Conservation (phyloP, 768 basidiomycete genomes). For the Rhizopogon vulgaris region DNA sequence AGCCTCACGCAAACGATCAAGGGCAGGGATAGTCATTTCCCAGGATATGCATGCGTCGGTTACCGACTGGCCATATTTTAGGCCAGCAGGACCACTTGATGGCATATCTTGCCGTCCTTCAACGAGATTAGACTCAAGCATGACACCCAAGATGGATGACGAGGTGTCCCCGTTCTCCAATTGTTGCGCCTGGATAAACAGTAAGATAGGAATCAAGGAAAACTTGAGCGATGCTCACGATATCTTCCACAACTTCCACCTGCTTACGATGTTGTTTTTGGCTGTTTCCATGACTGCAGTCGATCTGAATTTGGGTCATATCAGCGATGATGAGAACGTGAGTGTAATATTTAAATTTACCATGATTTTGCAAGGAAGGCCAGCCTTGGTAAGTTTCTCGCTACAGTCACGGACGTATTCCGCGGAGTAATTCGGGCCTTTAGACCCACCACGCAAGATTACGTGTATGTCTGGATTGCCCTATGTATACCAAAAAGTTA, state of each 20-base stretch:
- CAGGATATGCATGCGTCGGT: slow-evolving; percentile 90
- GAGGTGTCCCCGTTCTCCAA: slow-evolving; percentile 68
- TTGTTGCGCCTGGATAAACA: slow-evolving; percentile 55
- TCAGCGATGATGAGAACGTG: neutral
- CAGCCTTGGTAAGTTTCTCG: slow-evolving; percentile 73
- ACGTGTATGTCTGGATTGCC: slow-evolving; percentile 91
- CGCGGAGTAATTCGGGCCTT: slow-evolving; percentile 83
- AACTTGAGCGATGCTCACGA: slow-evolving; percentile 45
- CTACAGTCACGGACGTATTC: slow-evolving; percentile 75
- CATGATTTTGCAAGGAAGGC: slow-evolving; percentile 80
- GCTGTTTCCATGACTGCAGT: slow-evolving; percentile 96
- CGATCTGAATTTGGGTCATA: slow-evolving; percentile 49
- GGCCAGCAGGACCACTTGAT: slow-evolving; percentile 55
- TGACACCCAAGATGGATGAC: slow-evolving; percentile 79
- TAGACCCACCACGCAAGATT: slow-evolving; percentile 86
- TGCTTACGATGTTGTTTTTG: slow-evolving; percentile 89
- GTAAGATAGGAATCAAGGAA: slow-evolving; percentile 9
- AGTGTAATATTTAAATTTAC: slow-evolving; percentile 32
- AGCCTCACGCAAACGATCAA: slow-evolving; percentile 84
- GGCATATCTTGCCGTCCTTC: slow-evolving; percentile 88
- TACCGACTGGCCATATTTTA: slow-evolving; percentile 82
- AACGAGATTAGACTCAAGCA: slow-evolving; percentile 90
- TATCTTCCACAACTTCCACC: slow-evolving; percentile 81
- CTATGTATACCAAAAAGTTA: slow-evolving; percentile 28
- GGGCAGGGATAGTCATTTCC: slow-evolving; percentile 75